Conservation (phyloP, 345 rosid species). For the Melaleuca alternifolia region DNA sequence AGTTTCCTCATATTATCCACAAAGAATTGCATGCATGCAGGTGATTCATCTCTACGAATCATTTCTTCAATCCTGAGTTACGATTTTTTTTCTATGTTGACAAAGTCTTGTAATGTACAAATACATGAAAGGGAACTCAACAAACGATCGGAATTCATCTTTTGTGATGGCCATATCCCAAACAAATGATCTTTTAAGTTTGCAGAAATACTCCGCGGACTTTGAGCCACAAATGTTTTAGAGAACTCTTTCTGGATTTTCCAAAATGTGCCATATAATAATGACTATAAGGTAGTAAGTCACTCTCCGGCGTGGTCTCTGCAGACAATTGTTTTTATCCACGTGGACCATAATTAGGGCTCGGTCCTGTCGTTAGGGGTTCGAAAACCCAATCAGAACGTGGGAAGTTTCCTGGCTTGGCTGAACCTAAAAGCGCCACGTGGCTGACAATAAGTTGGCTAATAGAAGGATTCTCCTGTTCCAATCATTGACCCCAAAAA, state of each 20-base stretch:
- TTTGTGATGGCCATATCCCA: neutral
- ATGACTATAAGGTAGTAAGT: neutral
- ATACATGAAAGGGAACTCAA: neutral
- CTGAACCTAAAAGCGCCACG: neutral
- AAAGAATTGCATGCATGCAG: neutral
- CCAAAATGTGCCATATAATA: neutral
- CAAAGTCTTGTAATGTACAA: neutral
- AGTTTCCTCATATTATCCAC: neutral
- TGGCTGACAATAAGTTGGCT: neutral
- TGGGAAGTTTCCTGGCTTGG: neutral
- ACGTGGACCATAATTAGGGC: neutral
- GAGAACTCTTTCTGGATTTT: neutral
- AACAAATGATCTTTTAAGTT: neutral
- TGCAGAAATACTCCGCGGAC: neutral
- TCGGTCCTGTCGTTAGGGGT: constrained; percentile 13
- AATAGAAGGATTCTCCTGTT: neutral
- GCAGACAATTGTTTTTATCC: neutral
- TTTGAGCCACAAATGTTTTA: neutral
- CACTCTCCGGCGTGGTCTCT: neutral
- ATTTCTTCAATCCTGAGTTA: neutral
- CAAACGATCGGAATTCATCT: neutral
- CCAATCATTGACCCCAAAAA: neutral
- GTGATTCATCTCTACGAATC: neutral
- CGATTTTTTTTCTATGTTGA: neutral
- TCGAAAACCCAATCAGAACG: constrained; percentile 2